phyloP scores from a whole-genome alignment of 2,329 filamentous ascomycete genomes.

The Aureobasidium vineae region DNA sequence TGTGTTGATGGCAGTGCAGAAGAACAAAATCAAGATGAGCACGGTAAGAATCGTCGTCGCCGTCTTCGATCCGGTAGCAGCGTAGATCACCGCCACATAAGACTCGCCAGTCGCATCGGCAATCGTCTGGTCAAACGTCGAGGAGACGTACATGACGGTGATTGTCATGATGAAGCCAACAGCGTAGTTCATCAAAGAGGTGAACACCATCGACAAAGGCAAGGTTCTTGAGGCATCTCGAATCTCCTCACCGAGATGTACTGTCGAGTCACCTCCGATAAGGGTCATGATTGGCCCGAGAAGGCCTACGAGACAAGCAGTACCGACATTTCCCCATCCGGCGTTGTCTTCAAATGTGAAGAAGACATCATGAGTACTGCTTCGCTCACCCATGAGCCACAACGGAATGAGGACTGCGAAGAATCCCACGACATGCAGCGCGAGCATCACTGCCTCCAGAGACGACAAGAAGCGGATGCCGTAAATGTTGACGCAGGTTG shows the following conservation, averaged over 20 bases:
- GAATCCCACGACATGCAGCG: constrained; percentile 36
- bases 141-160: constrained; percentile 37
- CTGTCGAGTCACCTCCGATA: constrained; percentile 27
- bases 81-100: constrained; percentile 34
- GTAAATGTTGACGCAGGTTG: constrained; percentile 36
- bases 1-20: constrained; percentile 31
- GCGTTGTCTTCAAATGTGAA: constrained; percentile 33
- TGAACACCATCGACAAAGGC: constrained; percentile 32
- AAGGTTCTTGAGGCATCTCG: neutral
- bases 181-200: constrained; percentile 30
- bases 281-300: constrained; percentile 29
- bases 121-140: constrained; percentile 34
- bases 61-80: constrained; percentile 31
- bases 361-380: constrained; percentile 30
- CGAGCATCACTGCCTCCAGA: constrained; percentile 35
- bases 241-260: constrained; percentile 32
- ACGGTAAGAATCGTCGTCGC: constrained; percentile 32
- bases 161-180: constrained; percentile 31
- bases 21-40: constrained; percentile 27
- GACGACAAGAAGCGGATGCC: constrained; percentile 35
- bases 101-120: constrained; percentile 33
- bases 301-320: constrained; percentile 35
- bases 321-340: constrained; percentile 32
- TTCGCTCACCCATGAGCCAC: constrained; percentile 33
- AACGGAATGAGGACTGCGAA: constrained; percentile 35